These are phyloP conservation scores for Lactarius trivialis DNA, from an alignment of 768 basidiomycete species.

Conservation along the genomic window DNA sequence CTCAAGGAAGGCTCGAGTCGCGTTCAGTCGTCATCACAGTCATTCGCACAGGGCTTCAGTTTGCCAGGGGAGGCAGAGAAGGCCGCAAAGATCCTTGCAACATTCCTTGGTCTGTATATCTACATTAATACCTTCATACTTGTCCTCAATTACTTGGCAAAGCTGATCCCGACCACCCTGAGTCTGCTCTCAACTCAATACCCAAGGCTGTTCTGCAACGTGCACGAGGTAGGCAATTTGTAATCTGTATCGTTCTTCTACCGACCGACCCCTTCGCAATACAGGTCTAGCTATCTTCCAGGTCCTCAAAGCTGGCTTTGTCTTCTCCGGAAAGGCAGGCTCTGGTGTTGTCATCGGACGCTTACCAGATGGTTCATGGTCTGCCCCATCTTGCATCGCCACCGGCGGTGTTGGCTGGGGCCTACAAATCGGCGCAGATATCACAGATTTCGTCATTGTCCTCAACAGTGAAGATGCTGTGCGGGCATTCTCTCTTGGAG, in stretches of 20 bases:
- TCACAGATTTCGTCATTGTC: slow-evolving; percentile 94
- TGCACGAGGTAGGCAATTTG: slow-evolving; percentile 61
- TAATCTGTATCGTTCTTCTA: background rate
- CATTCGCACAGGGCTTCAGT: slow-evolving; percentile 79
- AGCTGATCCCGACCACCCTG: slow-evolving; percentile 85
- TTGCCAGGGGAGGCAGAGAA: slow-evolving; percentile 92
- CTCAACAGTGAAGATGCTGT: slow-evolving; percentile 96
- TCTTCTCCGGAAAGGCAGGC: slow-evolving; percentile 92
- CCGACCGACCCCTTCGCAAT: background rate
- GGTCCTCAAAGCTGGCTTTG: slow-evolving; percentile 88
- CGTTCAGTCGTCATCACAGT: slow-evolving; percentile 67
- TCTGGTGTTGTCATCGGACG: slow-evolving; percentile 90
- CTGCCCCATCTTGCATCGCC: slow-evolving; percentile 93
- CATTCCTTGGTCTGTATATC: slow-evolving; percentile 69
- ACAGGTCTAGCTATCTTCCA: slow-evolving; percentile 91
- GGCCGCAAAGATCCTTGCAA: slow-evolving; percentile 83
- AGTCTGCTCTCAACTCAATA: slow-evolving; percentile 88
- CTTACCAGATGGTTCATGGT: slow-evolving; percentile 93
- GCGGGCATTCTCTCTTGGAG: slow-evolving; percentile 88
- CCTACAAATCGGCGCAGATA: slow-evolving; percentile 92
- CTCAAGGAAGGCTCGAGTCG: slow-evolving; percentile 58
- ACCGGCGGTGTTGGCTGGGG: slow-evolving; percentile 95
- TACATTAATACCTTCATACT: background rate
- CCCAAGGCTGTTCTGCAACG: slow-evolving; percentile 87
- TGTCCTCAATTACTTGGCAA: slow-evolving; percentile 8